A percentile compares a stretch with the other conserved stretches of the same genome.
Conservation (phyloP, 1,284 basidiomycete genomes). For the Cryptococcus depauperatus region DNA sequence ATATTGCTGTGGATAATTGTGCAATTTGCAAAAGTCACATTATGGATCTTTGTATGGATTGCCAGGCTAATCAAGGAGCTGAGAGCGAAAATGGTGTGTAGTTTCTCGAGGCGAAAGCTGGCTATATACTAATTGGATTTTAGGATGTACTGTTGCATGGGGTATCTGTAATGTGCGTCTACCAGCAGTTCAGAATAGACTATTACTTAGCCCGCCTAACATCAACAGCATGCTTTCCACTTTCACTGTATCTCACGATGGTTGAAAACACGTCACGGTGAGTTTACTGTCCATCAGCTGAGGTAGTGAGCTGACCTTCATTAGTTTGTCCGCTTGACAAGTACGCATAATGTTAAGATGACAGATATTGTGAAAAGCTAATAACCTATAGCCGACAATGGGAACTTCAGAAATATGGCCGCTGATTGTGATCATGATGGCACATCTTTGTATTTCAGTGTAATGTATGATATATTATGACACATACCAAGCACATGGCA, state of each 20-base stretch:
- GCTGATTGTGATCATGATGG: conserved; percentile 17
- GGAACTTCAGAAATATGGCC: conserved; percentile 46
- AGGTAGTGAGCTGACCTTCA: conserved; percentile 9
- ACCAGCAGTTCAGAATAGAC: not conserved
- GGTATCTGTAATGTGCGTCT: conserved; percentile 89
- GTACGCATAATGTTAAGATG: conserved; percentile 50
- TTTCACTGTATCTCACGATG: conserved; percentile 99
- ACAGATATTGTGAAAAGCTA: conserved; percentile 1
- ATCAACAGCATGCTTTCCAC: conserved; percentile 91
- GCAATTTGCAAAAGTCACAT: conserved; percentile 96
- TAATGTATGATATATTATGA: conserved; percentile 9
- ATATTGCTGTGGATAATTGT: conserved; percentile 93
- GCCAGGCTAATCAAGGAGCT: conserved; percentile 96
- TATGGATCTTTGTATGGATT: conserved; percentile 98
- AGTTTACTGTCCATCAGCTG: conserved; percentile 5
- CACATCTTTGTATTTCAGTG: conserved; percentile 5
- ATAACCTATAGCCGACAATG: conserved; percentile 38
- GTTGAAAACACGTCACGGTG: conserved; percentile 89
- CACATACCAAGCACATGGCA: not conserved
- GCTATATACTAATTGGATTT: too few relatives aligned
- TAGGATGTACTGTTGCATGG: conserved; percentile 97
- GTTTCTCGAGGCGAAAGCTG: not conserved
- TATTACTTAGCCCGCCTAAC: not conserved
- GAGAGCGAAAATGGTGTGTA: conserved; percentile 59
- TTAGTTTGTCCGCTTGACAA: conserved; percentile 94